phyloP scores from a whole-genome alignment of 2,329 filamentous ascomycete genomes.

The Verticillium tricorpus region DNA sequence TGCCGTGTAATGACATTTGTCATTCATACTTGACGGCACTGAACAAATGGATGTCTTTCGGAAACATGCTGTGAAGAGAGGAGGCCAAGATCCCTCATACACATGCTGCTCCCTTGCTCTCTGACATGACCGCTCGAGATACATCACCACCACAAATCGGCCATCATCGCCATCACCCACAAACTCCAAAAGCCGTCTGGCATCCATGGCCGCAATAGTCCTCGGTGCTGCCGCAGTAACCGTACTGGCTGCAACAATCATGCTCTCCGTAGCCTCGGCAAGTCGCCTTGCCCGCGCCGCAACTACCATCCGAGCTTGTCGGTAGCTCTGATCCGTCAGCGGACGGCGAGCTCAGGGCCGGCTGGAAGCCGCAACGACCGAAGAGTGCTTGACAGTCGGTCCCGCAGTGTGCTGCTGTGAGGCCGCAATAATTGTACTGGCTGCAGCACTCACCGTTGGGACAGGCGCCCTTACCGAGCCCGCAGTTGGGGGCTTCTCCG shows the following conservation, averaged over 20 bases:
- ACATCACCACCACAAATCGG: no score
- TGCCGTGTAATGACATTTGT: no score
- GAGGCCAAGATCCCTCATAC: not conserved
- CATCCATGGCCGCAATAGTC: conserved; percentile 13
- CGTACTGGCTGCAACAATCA: conserved; percentile 14
- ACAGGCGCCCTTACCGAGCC: conserved; percentile 4
- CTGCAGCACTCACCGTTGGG: conserved; percentile 13
- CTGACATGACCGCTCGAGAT: not conserved
- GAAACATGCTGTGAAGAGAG: no score
- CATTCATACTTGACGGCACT: no score
- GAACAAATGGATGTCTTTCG: no score
- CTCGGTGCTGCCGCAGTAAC: conserved; percentile 12
- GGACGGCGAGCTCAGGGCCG: not conserved
- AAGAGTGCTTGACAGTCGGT: conserved; percentile 10
- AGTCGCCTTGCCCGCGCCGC: conserved; percentile 7
- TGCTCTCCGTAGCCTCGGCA: conserved; percentile 10
- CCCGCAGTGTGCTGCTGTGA: conserved; percentile 10
- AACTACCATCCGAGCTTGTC: conserved; percentile 9
- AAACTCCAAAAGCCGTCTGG: conserved; percentile 12
- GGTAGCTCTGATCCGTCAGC: conserved; percentile 1
- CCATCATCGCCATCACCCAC: conserved; percentile 1
- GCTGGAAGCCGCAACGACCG: conserved; percentile 8
- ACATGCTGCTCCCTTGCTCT: not conserved
- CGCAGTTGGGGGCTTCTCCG: conserved; percentile 2
- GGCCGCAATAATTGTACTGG: conserved; percentile 13